Base-by-base conservation (phyloP, 208 protist species). In the Plasmodiophora brassicae region DNA sequence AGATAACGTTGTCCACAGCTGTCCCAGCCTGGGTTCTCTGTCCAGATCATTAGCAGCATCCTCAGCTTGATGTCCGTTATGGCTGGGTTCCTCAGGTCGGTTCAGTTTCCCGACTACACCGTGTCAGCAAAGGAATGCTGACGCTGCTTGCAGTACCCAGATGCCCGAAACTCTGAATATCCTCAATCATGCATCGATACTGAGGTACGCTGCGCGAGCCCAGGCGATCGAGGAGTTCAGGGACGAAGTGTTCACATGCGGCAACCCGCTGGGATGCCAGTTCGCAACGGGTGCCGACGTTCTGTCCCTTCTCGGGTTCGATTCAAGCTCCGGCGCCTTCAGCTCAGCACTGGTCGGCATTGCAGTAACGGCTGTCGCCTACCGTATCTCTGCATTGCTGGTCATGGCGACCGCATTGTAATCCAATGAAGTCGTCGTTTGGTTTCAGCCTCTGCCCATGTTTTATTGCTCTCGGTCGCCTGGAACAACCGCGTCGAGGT, bases 41-140 rank as follows among this genome's bases (percentile, higher is more conserved):
- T 78, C 20, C 65, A 78, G 41, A 78, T 78, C 65, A 78, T 78
- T n/a, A 78, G 65, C n/a, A 5, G 32, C 65, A 38, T 78, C n/a
- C 20, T 78, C 5, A 78, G 65, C n/a, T 44, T 78, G 32, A 78
- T 78, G 65, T 78, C 14, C 20, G 41, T 78, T 32, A 78, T 78
- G 65, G 65, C 65, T 5, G 65, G 65, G 32, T 78, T 36, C n/a
- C n/a, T 78, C 5, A 78, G 65, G 65, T 78, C 14, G 25, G 20
- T 14, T 28, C 50, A 57, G 25, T 57, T 57, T 57, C 50, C 14
- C 14, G 25, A 78, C 41, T 78, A 38, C n/a, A n/a, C 5, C 65
- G 41, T 32, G 65, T 78, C 50, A 57, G 14, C 20, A 57, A 28
- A 14, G 20, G 14, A 25, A 44, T 78, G 5, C n/a, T 78, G 32